phyloP scores from a whole-genome alignment of 352 stramenopile species.

The Pythium utonaiense region DNA sequence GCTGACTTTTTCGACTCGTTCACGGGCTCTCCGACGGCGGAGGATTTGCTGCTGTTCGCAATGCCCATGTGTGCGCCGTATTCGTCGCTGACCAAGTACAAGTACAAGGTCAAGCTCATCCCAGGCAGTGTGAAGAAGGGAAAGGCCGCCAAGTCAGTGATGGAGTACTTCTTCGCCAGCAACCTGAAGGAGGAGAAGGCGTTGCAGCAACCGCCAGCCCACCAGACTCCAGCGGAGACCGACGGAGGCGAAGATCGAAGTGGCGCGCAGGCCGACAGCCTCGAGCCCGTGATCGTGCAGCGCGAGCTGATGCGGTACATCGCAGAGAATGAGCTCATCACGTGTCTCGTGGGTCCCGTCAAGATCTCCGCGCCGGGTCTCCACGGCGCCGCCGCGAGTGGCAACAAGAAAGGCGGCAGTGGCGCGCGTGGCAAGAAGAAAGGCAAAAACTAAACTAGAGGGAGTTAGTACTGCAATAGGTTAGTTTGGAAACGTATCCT shows the following conservation, averaged over 20 bases:
- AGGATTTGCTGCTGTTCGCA: slow-evolving; percentile 87
- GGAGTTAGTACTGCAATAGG: slow-evolving; percentile 6
- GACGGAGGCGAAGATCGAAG: slow-evolving; percentile 12
- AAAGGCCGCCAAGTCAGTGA: slow-evolving; percentile 84
- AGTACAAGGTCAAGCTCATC: slow-evolving; percentile 92
- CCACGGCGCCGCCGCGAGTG: slow-evolving; percentile 25
- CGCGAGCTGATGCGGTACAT: slow-evolving; percentile 89
- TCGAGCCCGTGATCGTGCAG: slow-evolving; percentile 70
- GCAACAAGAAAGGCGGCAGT: slow-evolving; percentile 36
- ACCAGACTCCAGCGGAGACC: neutral
- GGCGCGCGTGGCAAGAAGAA: slow-evolving; percentile 27
- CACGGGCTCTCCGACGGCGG: slow-evolving; percentile 64
- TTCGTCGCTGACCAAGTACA: slow-evolving; percentile 80
- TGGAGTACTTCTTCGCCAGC: slow-evolving; percentile 79
- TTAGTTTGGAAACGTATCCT: slow-evolving; percentile 5
- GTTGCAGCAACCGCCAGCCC: slow-evolving; percentile 12
- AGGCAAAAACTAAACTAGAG: slow-evolving; percentile 11
- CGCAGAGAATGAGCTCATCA: slow-evolving; percentile 85
- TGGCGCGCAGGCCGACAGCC: slow-evolving; percentile 24
- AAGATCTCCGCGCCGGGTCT: slow-evolving; percentile 84
- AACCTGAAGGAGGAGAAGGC: slow-evolving; percentile 74
- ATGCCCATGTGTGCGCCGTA: slow-evolving; percentile 92
- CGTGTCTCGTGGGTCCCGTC: slow-evolving; percentile 88
- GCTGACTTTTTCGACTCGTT: slow-evolving; percentile 84
- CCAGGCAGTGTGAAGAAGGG: slow-evolving; percentile 89